phyloP scores from a whole-genome alignment of 805 yeast species.

The Danielia reshetovae region DNA sequence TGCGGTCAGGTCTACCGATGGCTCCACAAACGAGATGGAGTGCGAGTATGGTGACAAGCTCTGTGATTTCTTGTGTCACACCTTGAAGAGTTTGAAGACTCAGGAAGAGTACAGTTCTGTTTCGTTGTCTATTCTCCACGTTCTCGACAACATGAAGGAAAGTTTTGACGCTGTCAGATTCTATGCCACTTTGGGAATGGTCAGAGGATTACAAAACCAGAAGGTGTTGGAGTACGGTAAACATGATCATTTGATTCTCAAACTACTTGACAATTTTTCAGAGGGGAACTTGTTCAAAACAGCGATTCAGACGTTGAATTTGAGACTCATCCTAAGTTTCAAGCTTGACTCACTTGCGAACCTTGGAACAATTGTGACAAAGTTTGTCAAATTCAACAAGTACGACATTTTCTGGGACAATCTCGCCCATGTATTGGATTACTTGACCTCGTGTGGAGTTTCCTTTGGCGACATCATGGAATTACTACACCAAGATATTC shows the following conservation, averaged over 20 bases:
- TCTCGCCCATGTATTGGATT: constrained; percentile 17
- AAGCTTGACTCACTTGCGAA: constrained; percentile 18
- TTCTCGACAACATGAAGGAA: constrained; percentile 45
- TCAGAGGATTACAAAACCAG: constrained; percentile 43
- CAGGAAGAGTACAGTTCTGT: constrained; percentile 24
- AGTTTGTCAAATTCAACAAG: constrained; percentile 41
- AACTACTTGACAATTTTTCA: constrained; percentile 31
- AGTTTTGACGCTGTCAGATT: constrained; percentile 70
- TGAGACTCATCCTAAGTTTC: constrained; percentile 42
- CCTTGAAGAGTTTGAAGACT: constrained; percentile 26
- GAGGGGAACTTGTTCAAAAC: constrained; percentile 55
- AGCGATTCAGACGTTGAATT: constrained; percentile 47
- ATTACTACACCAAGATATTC: constrained; percentile 1
- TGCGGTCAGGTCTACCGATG: constrained; percentile 30
- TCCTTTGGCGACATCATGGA: background rate
- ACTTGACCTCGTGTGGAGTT: constrained; percentile 7
- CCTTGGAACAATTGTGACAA: constrained; percentile 26
- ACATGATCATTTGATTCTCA: constrained; percentile 22
- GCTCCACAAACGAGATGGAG: constrained; percentile 20
- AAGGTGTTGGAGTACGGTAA: constrained; percentile 22
- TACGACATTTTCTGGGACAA: constrained; percentile 16
- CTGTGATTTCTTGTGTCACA: constrained; percentile 39
- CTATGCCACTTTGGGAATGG: constrained; percentile 54
- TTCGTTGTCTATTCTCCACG: constrained; percentile 31
- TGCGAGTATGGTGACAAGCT: constrained; percentile 62